These are phyloP conservation scores for Xylariomycetidae sp. DNA, from an alignment of 2,329 filamentous ascomycete genomes.

Conservation along the genomic window DNA sequence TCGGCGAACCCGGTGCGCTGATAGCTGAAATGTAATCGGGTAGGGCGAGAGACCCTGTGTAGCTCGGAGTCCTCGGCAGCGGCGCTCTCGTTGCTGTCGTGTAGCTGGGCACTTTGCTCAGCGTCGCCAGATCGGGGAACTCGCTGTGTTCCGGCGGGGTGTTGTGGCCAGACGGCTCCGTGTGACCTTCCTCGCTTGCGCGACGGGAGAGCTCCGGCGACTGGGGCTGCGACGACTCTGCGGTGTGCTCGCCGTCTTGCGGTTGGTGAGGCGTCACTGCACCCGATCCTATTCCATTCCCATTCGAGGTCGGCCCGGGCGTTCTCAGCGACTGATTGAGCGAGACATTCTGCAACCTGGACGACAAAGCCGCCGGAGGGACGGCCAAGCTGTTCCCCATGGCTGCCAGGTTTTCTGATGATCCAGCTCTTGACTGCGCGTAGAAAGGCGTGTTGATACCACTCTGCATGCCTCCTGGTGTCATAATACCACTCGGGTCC, in stretches of 20 bases:
- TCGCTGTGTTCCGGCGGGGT: constrained; percentile 46
- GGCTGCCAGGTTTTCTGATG: constrained; percentile 70
- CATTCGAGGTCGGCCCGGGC: constrained; percentile 39
- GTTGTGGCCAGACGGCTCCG: constrained; percentile 38
- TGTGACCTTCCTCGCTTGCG: constrained; percentile 42
- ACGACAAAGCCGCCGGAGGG: constrained; percentile 52
- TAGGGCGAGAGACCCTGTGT: constrained; percentile 42
- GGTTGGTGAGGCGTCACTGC: constrained; percentile 35
- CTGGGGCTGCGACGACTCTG: constrained; percentile 33
- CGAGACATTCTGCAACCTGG: constrained; percentile 64
- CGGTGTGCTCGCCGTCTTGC: constrained; percentile 27
- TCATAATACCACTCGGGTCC: constrained; percentile 71
- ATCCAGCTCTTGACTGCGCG: constrained; percentile 65
- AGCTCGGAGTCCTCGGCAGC: constrained; percentile 43
- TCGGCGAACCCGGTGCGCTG: constrained; percentile 45
- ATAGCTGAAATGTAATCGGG: constrained; percentile 63
- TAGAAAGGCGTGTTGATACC: constrained; percentile 78
- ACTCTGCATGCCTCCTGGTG: constrained; percentile 57
- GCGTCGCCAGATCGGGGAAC: constrained; percentile 53
- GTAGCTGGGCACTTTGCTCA: constrained; percentile 73
- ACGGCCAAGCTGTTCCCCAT: constrained; percentile 41
- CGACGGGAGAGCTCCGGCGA: constrained; percentile 46
- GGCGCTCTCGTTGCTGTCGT: constrained; percentile 65
- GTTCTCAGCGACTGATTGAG: constrained; percentile 41
- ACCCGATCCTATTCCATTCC: constrained; percentile 38